Conservation (phyloP, 495 filamentous ascomycete genomes). For the Acidiella bohemica region DNA sequence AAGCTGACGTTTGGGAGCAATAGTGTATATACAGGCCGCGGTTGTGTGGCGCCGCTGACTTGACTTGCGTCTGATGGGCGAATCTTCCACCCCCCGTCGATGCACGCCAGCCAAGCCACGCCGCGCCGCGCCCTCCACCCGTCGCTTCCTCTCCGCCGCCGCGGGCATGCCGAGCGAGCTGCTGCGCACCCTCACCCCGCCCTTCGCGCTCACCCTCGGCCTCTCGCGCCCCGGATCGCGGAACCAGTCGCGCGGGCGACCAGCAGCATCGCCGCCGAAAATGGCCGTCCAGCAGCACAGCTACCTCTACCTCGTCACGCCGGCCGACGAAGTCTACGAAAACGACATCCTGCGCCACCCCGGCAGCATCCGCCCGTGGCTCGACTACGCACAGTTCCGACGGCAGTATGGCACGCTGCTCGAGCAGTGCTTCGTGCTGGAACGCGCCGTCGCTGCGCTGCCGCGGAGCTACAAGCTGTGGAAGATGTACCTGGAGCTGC, state of each 20-base stretch:
- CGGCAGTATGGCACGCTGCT: slow-evolving; percentile 70
- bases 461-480: slow-evolving; percentile 96
- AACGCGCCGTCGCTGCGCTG: slow-evolving; percentile 76
- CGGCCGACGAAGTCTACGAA: slow-evolving; percentile 88
- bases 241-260: slow-evolving; percentile 1
- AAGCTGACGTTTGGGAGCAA: no score
- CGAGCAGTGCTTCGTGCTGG: slow-evolving; percentile 87
- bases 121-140: no score
- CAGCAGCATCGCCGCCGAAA: neutral
- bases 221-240: slow-evolving; percentile 10
- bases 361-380: slow-evolving; percentile 85
- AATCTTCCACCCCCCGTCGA: no score
- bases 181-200: slow-evolving; percentile 38
- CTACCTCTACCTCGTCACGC: slow-evolving; percentile 42
- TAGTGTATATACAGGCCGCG: no score
- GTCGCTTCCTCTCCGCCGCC: no score
- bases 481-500: slow-evolving; percentile 92
- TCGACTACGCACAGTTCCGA: slow-evolving; percentile 89
- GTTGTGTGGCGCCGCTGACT: no score
- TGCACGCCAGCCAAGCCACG: no score
- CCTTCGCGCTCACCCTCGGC: slow-evolving; percentile 15
- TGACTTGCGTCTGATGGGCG: no score
- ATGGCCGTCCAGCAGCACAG: slow-evolving; percentile 7
- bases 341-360: slow-evolving; percentile 83
- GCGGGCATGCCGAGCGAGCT: slow-evolving; percentile 50